These are phyloP conservation scores for Trametes meyenii DNA, from an alignment of 768 basidiomycete genomes.

Conservation along the genomic window DNA sequence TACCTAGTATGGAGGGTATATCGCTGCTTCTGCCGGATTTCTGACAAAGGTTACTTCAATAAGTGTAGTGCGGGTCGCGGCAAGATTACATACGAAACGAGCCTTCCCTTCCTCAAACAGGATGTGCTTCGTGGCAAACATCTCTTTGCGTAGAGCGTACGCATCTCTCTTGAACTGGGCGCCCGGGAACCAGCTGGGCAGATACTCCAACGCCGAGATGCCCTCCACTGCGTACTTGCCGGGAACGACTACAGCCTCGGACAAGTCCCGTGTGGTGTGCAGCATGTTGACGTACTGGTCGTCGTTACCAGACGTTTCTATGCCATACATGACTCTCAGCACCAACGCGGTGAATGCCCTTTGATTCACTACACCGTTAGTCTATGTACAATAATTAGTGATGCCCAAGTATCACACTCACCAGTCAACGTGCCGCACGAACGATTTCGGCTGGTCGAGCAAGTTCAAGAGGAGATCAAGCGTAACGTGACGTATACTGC, in stretches of 20 bases:
- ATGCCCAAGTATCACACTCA: background rate
- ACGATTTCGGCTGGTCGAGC: background rate
- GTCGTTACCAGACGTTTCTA: background rate
- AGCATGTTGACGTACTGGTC: background rate
- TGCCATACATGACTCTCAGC: background rate
- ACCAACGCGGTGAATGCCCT: background rate
- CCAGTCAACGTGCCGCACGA: background rate
- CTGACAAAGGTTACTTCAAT: background rate
- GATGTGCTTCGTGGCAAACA: background rate
- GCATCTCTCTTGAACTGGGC: background rate
- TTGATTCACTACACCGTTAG: background rate
- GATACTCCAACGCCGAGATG: background rate
- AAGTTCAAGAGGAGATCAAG: background rate
- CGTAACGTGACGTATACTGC: background rate
- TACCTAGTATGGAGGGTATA: background rate
- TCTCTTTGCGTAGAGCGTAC: background rate
- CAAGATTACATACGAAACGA: background rate
- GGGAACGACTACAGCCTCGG: background rate
- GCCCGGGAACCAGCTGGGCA: constrained; percentile 1
- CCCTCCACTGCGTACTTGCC: background rate
- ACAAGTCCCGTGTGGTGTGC: background rate
- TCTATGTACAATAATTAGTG: background rate
- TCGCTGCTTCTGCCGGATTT: background rate
- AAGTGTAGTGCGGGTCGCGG: background rate
- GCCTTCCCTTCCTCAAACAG: background rate